phyloP scores from a whole-genome alignment of 2,329 filamentous ascomycete species.

The Xylariaceae sp. region DNA sequence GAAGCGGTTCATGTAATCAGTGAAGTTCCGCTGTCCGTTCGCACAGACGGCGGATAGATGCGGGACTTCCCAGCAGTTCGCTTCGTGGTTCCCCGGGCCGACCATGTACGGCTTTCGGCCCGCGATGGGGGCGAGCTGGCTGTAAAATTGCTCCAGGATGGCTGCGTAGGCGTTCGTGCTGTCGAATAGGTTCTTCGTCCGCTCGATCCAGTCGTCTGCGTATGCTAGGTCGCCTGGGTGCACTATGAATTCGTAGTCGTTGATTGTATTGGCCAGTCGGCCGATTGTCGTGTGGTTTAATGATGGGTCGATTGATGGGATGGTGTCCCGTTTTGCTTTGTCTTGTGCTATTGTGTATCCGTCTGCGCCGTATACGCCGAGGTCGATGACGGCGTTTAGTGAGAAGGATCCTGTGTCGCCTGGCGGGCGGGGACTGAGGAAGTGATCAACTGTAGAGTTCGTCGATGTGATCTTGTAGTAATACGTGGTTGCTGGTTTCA shows the following conservation, averaged over 20 bases:
- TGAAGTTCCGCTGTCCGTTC: constrained; percentile 58
- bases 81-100: constrained; percentile 59
- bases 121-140: constrained; percentile 52
- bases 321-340: constrained; percentile 45
- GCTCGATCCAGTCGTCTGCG: constrained; percentile 56
- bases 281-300: constrained; percentile 60
- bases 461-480: constrained; percentile 59
- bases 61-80: constrained; percentile 46
- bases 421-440: constrained; percentile 50
- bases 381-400: constrained; percentile 51
- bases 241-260: constrained; percentile 55
- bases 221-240: constrained; percentile 58
- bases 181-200: constrained; percentile 43
- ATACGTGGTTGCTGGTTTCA: constrained; percentile 54
- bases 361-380: constrained; percentile 53
- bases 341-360: constrained; percentile 49
- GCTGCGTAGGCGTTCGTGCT: constrained; percentile 53
- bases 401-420: constrained; percentile 55
- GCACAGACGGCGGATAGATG: constrained; percentile 40
- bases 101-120: constrained; percentile 56
- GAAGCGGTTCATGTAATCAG: constrained; percentile 57
- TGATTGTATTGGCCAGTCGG: constrained; percentile 47
- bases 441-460: constrained; percentile 53
- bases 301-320: constrained; percentile 47
- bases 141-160: constrained; percentile 57